A percentile compares a stretch with the other conserved stretches of the same genome.
These are phyloP conservation scores for Colletotrichum salicis DNA, from an alignment of 2,329 filamentous ascomycete genomes.

Conservation along the genomic window DNA sequence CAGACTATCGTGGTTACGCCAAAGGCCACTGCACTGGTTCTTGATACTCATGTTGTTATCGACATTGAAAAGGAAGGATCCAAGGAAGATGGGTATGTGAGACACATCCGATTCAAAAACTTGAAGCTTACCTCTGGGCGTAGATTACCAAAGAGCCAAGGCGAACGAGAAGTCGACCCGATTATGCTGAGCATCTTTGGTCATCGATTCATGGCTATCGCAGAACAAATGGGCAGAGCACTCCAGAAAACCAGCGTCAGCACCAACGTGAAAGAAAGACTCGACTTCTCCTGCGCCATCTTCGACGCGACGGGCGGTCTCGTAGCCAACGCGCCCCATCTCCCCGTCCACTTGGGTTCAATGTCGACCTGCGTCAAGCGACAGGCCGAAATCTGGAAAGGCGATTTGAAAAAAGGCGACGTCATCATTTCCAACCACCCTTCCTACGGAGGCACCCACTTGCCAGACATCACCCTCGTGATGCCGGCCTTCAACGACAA, in stretches of 20 bases:
- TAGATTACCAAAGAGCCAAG: conserved; percentile 38
- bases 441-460: conserved; percentile 83
- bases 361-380: conserved; percentile 86
- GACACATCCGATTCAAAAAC: conserved; percentile 29
- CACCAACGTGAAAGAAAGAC: conserved; percentile 83
- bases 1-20: conserved; percentile 94
- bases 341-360: conserved; percentile 82
- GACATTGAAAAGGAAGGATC: conserved; percentile 73
- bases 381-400: conserved; percentile 82
- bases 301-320: conserved; percentile 81
- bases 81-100: conserved; percentile 39
- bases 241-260: conserved; percentile 84
- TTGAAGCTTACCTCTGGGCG: conserved; percentile 18
- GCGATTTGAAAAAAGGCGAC: conserved; percentile 80
- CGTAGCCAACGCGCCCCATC: conserved; percentile 82
- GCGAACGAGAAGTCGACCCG: conserved; percentile 63
- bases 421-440: conserved; percentile 87
- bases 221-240: conserved; percentile 84
- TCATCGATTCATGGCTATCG: conserved; percentile 87
- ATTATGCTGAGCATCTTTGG: conserved; percentile 84
- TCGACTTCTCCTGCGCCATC: conserved; percentile 85
- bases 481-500: conserved; percentile 77
- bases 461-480: conserved; percentile 84
- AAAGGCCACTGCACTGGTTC: conserved; percentile 77
- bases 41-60: conserved; percentile 89